Conservation (phyloP, 768 basidiomycete species). For the Leccinum broughii region DNA sequence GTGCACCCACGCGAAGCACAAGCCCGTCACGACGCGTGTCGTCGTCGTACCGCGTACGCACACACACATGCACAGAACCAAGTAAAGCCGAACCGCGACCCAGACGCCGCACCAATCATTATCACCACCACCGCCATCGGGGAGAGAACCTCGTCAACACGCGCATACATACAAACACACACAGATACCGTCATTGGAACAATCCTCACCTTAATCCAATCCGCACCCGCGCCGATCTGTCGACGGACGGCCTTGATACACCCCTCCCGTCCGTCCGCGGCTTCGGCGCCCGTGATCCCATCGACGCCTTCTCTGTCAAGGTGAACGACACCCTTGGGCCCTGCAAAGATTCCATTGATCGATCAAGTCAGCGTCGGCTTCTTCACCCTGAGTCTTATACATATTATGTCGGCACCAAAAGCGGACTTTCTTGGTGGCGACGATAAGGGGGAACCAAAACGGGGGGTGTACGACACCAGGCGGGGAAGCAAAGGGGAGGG, state of each 20-base stretch:
- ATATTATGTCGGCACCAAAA: neutral
- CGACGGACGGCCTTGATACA: constrained; percentile 56
- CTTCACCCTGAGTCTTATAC: neutral
- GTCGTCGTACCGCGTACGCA: neutral
- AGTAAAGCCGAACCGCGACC: neutral
- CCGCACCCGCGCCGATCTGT: constrained; percentile 65
- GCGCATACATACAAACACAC: constrained; percentile 3
- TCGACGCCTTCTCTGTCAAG: constrained; percentile 53
- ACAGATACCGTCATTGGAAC: neutral
- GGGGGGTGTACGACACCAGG: constrained; percentile 1
- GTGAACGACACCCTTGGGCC: constrained; percentile 51
- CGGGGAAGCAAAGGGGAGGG: constrained; percentile 3
- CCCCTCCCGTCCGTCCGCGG: constrained; percentile 56
- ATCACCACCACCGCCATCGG: neutral
- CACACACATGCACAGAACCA: neutral
- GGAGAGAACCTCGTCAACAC: neutral
- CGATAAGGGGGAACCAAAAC: constrained; percentile 13
- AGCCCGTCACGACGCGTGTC: constrained; percentile 2
- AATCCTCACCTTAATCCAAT: constrained; percentile 59
- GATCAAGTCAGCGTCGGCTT: constrained; percentile 1
- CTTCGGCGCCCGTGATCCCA: constrained; percentile 56
- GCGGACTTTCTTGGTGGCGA: constrained; percentile 15
- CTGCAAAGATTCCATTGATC: constrained; percentile 32
- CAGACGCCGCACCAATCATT: neutral
- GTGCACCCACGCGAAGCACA: constrained; percentile 17